A percentile compares a stretch with the other conserved stretches of the same genome.
These are phyloP conservation scores for Forsythia viridissima DNA, from an alignment of 257 asterid genomes.

Conservation along the genomic window DNA sequence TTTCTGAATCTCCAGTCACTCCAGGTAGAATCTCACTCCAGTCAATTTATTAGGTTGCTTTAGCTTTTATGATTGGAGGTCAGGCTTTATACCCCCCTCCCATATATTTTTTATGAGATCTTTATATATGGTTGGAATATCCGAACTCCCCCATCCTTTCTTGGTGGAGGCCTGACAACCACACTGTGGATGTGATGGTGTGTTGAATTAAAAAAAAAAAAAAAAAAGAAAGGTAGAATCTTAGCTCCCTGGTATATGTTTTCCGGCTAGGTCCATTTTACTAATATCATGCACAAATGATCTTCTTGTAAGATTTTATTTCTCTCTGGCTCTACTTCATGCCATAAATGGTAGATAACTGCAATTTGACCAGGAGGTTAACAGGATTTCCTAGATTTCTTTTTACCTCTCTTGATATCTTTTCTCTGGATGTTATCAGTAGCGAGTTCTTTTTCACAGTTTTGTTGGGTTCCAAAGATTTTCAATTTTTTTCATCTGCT, in stretches of 20 bases:
- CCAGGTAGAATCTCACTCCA: slow-evolving; percentile 76
- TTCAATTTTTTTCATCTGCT: background rate
- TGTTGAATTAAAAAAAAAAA: too few species aligned
- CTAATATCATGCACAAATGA: background rate
- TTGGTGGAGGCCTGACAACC: too few species aligned
- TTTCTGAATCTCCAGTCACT: slow-evolving; percentile 71
- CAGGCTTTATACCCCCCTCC: too few species aligned
- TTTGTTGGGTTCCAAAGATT: slow-evolving; percentile 8
- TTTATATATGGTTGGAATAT: too few species aligned
- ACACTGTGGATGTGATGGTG: too few species aligned
- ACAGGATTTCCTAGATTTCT: background rate
- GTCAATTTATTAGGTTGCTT: too few species aligned
- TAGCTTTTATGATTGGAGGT: too few species aligned
- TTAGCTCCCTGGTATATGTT: slow-evolving; percentile 7
- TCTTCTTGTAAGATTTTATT: background rate
- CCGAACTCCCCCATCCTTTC: too few species aligned
- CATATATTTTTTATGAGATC: too few species aligned
- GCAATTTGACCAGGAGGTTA: background rate
- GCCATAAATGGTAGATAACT: background rate
- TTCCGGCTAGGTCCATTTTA: background rate
- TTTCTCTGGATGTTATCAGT: background rate
- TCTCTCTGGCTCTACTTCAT: background rate
- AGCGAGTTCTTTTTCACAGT: background rate
- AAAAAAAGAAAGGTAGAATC: slow-evolving; percentile 69
- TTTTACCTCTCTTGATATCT: background rate